Percentiles rank a stretch among this genome's conserved stretches.
phyloP scores from a whole-genome alignment of 352 stramenopile species.

The Pilasporangium apinafurcum region DNA sequence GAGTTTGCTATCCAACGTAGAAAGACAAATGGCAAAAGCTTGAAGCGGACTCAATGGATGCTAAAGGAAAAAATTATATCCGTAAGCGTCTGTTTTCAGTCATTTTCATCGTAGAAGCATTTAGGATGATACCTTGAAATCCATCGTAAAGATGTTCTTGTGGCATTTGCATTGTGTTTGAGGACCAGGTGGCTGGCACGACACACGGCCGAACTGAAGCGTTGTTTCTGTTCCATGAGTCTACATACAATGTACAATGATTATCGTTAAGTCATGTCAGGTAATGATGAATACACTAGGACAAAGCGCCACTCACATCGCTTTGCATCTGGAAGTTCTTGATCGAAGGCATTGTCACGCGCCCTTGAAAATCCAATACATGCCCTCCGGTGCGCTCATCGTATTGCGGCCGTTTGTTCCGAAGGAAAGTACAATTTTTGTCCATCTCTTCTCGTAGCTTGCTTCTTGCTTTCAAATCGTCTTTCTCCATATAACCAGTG shows the following conservation, averaged over 20 bases:
- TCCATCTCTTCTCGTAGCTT: slow-evolving; percentile 47
- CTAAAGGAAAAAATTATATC: slow-evolving; percentile 13
- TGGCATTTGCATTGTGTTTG: slow-evolving; percentile 51
- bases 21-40: slow-evolving; percentile 87
- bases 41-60: slow-evolving; percentile 80
- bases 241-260: slow-evolving; percentile 5
- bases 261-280: neutral
- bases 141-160: slow-evolving; percentile 92
- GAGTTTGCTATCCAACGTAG: slow-evolving; percentile 79
- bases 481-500: slow-evolving; percentile 5
- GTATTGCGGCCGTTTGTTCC: slow-evolving; percentile 86
- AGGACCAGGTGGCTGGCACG: slow-evolving; percentile 43
- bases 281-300: slow-evolving; percentile 11
- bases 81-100: neutral
- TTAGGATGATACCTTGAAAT: slow-evolving; percentile 55
- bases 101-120: neutral
- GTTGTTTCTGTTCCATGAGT: slow-evolving; percentile 27
- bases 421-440: slow-evolving; percentile 50
- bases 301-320: slow-evolving; percentile 22
- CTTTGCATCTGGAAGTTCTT: slow-evolving; percentile 73
- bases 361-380: slow-evolving; percentile 58
- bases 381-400: slow-evolving; percentile 42
- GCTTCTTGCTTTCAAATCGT: neutral
- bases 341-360: slow-evolving; percentile 60
- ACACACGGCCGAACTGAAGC: slow-evolving; percentile 61